These are phyloP conservation scores for Albophoma yamanashiensis DNA, from an alignment of 2,329 filamentous ascomycete genomes.

Conservation along the genomic window DNA sequence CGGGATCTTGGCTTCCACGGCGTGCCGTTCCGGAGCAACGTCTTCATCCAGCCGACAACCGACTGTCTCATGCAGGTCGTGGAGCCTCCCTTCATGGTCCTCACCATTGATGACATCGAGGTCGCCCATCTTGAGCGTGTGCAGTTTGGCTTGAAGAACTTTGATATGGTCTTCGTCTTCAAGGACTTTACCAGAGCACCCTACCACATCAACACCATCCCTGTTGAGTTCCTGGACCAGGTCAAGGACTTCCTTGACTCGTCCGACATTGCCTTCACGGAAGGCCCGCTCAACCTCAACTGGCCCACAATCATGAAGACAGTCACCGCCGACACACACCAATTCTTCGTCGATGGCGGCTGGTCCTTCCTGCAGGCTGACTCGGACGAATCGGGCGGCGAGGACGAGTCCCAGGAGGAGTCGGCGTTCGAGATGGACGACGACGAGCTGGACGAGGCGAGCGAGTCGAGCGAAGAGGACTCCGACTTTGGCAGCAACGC, in stretches of 20 bases:
- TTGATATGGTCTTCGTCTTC: conserved; percentile 96
- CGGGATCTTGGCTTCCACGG: conserved; percentile 94
- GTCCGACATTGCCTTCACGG: conserved; percentile 86
- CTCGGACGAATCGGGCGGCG: conserved; percentile 71
- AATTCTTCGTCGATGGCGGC: conserved; percentile 90
- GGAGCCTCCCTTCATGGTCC: conserved; percentile 91
- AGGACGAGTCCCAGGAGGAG: conserved; percentile 77
- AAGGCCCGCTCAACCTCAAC: conserved; percentile 94
- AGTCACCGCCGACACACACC: conserved; percentile 83
- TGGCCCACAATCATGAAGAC: conserved; percentile 99
- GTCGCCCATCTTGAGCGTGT: conserved; percentile 94
- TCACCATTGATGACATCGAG: conserved; percentile 93
- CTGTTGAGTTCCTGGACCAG: conserved; percentile 84
- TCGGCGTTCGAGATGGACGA: conserved; percentile 87
- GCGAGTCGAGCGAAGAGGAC: conserved; percentile 68
- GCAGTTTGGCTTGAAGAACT: conserved; percentile 95
- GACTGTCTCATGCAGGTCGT: conserved; percentile 96
- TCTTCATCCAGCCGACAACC: conserved; percentile 90
- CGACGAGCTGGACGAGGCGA: conserved; percentile 73
- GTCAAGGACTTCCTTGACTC: conserved; percentile 98
- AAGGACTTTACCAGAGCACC: conserved; percentile 91
- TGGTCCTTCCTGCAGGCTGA: conserved; percentile 89
- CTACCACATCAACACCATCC: conserved; percentile 95
- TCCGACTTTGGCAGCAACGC: conserved; percentile 91
- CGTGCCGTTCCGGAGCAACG: conserved; percentile 90